phyloP scores from a whole-genome alignment of 2,329 filamentous ascomycete genomes.

The Calcarisporium arbuscula region DNA sequence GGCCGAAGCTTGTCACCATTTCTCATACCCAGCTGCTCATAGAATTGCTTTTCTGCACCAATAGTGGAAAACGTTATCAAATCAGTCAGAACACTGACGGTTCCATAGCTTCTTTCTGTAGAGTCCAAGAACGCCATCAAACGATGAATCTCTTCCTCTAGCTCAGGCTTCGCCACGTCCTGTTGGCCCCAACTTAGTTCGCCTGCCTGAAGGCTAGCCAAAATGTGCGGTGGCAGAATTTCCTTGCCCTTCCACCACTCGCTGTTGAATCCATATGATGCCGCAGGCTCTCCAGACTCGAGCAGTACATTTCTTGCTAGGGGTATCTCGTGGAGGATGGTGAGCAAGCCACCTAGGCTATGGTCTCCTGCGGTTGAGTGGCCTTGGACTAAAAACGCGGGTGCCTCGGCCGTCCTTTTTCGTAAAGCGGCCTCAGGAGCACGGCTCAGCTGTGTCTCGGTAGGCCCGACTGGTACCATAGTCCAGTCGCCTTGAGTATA shows the following conservation, averaged over 20 bases:
- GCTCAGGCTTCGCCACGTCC: slow-evolving; percentile 25
- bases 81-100: slow-evolving; percentile 40
- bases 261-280: slow-evolving; percentile 47
- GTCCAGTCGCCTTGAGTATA: slow-evolving; percentile 54
- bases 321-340: slow-evolving; percentile 55
- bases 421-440: slow-evolving; percentile 32
- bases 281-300: slow-evolving; percentile 29
- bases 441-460: slow-evolving; percentile 14
- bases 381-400: slow-evolving; percentile 44
- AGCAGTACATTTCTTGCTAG: slow-evolving; percentile 50
- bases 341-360: slow-evolving; percentile 47
- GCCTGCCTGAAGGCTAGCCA: slow-evolving; percentile 24
- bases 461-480: slow-evolving; percentile 41
- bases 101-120: slow-evolving; percentile 55
- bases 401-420: slow-evolving; percentile 33
- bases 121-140: slow-evolving; percentile 57
- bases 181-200: slow-evolving; percentile 23
- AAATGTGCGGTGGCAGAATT: slow-evolving; percentile 36
- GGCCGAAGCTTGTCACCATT: slow-evolving; percentile 20
- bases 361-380: slow-evolving; percentile 27
- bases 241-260: slow-evolving; percentile 57
- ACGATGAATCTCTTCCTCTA: slow-evolving; percentile 52
- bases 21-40: slow-evolving; percentile 31
- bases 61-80: slow-evolving; percentile 24
- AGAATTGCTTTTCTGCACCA: slow-evolving; percentile 37